Evolutionary conservation across 169 alveolate species (phyloP).

Genomic region (Eimeria acervulina): DNA sequence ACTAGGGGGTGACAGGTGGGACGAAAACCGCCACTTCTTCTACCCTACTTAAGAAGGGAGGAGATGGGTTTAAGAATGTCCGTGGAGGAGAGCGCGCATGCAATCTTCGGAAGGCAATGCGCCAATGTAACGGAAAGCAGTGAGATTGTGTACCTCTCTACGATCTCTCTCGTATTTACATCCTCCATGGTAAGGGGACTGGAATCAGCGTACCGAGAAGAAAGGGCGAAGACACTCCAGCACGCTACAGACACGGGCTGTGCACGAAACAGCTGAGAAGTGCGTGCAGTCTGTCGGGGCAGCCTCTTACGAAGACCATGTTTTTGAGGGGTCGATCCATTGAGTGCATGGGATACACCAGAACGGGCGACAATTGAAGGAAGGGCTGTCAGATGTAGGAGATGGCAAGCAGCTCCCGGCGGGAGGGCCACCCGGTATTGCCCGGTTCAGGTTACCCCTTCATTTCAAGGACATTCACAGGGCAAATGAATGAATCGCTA

Average conservation of each 20-base stretch:
- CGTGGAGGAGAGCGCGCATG: not conserved
- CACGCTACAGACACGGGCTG: not conserved
- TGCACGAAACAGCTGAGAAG: not conserved
- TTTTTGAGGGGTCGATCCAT: not conserved
- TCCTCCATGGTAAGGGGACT: not conserved
- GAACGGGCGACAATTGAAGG: not conserved
- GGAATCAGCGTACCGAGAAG: not conserved
- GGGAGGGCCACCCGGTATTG: not conserved
- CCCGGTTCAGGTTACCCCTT: too few relatives aligned
- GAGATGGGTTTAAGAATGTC: too few relatives aligned
- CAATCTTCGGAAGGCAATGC: too few relatives aligned
- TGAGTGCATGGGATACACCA: not conserved
- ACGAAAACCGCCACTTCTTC: too few relatives aligned
- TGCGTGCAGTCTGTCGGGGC: too few relatives aligned
- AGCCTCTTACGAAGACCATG: not conserved
- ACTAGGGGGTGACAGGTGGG: too few relatives aligned
- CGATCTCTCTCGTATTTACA: not conserved
- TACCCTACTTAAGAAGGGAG: too few relatives aligned
- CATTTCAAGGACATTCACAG: too few relatives aligned
- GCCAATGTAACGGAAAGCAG: not conserved
- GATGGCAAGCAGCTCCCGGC: not conserved
- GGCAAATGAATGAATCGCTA: too few relatives aligned
- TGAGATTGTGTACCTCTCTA: not conserved
- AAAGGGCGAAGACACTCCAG: not conserved
- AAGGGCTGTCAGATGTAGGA: not conserved